Conservation (phyloP, 345 rosid genomes). For the Bruguiera gymnorhiza region DNA sequence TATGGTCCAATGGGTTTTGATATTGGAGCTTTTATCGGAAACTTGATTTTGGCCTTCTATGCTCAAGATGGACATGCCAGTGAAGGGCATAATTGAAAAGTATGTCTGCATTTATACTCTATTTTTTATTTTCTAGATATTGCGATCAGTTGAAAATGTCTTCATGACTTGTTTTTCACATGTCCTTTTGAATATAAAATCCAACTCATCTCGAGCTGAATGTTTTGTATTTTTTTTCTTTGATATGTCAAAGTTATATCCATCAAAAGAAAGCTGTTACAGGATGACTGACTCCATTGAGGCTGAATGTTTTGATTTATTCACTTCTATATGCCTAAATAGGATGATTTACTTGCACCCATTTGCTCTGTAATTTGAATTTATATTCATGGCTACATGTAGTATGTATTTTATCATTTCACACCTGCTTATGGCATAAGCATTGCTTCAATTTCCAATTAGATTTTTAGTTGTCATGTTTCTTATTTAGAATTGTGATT, state of each 20-base stretch:
- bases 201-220: neutral
- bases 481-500: neutral
- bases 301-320: neutral
- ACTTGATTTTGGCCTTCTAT: conserved; percentile 84
- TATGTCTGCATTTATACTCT: conserved; percentile 19
- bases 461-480: too few species aligned
- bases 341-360: too few species aligned
- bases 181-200: neutral
- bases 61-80: conserved; percentile 87
- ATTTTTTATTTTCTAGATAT: neutral
- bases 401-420: too few species aligned
- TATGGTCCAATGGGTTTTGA: conserved; percentile 96
- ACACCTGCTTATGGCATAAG: too few species aligned
- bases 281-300: too few species aligned
- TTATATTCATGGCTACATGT: too few species aligned
- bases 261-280: too few species aligned
- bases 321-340: too few species aligned
- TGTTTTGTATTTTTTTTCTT: too few species aligned
- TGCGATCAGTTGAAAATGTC: neutral
- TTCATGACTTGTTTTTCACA: neutral
- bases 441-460: too few species aligned
- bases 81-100: conserved; percentile 63
- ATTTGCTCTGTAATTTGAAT: too few species aligned
- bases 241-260: too few species aligned
- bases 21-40: conserved; percentile 86